Percentiles rank a stretch among this genome's conserved stretches.
Evolutionary conservation across 345 rosid species (phyloP).

Genomic region (Acer campestre): DNA sequence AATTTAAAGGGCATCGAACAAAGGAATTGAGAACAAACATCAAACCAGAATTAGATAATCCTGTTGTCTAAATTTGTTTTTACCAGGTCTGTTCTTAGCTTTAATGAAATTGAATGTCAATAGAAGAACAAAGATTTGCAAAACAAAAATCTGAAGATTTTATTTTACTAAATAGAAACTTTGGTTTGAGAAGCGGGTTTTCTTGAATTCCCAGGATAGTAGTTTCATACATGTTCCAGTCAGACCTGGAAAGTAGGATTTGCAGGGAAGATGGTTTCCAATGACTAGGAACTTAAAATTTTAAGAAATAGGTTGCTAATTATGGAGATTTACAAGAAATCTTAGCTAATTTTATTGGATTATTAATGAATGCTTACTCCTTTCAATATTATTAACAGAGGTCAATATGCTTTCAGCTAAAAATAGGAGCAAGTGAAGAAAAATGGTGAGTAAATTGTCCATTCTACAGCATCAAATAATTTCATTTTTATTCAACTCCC

Average conservation of each 20-base stretch:
- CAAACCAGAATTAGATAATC: neutral
- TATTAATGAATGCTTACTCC: neutral
- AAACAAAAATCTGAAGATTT: neutral
- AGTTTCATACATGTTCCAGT: neutral
- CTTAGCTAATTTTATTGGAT: neutral
- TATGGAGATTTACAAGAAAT: too few species aligned
- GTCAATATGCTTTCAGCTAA: neutral
- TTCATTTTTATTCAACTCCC: neutral
- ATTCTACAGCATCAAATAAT: neutral
- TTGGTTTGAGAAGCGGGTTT: neutral
- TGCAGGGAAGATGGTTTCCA: neutral
- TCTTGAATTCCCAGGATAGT: neutral
- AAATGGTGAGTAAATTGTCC: neutral
- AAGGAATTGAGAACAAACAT: neutral
- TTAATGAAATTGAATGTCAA: neutral
- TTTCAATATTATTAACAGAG: neutral
- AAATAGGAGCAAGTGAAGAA: neutral
- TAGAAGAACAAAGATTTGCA: neutral
- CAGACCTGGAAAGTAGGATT: too few species aligned
- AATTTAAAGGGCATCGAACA: constrained; percentile 9
- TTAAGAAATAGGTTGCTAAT: too few species aligned
- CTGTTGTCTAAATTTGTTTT: neutral
- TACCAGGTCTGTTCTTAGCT: neutral
- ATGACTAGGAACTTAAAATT: too few species aligned
- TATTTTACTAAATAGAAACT: neutral